Evolutionary conservation across 2,329 filamentous ascomycete species (phyloP).

Genomic region (Dryadomyces sulphureus): DNA sequence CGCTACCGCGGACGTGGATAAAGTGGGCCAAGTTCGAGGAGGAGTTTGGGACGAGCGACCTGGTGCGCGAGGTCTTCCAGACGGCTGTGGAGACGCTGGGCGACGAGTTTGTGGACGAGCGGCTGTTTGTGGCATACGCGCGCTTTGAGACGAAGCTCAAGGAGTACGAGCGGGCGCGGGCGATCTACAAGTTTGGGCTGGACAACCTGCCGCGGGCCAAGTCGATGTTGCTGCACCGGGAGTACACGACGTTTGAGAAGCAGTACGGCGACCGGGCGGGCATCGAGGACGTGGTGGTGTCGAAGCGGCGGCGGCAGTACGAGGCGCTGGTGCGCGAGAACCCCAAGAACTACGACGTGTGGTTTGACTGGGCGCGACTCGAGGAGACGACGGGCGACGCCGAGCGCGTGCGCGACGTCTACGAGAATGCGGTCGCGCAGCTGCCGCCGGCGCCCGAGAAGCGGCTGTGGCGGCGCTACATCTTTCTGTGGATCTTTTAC

Average conservation of each 20-base stretch:
- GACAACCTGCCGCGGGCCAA: slow-evolving; percentile 82
- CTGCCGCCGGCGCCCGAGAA: slow-evolving; percentile 93
- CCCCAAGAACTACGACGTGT: slow-evolving; percentile 89
- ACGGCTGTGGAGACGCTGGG: slow-evolving; percentile 77
- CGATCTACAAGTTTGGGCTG: slow-evolving; percentile 93
- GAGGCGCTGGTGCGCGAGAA: slow-evolving; percentile 91
- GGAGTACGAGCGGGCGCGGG: slow-evolving; percentile 82
- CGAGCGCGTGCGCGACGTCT: slow-evolving; percentile 78
- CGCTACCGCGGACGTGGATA: slow-evolving; percentile 93
- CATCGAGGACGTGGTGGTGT: slow-evolving; percentile 89
- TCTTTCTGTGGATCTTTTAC: slow-evolving; percentile 97
- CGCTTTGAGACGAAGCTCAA: slow-evolving; percentile 88
- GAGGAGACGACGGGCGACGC: slow-evolving; percentile 75
- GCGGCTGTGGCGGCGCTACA: slow-evolving; percentile 91
- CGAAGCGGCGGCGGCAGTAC: slow-evolving; percentile 83
- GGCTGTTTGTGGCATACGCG: slow-evolving; percentile 90
- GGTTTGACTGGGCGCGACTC: slow-evolving; percentile 88
- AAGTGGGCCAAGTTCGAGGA: slow-evolving; percentile 98
- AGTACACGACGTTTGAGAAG: slow-evolving; percentile 96
- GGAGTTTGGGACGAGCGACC: slow-evolving; percentile 79
- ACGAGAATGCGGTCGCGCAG: slow-evolving; percentile 90
- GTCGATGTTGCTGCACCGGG: slow-evolving; percentile 73
- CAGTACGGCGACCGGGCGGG: slow-evolving; percentile 90
- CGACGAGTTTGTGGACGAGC: slow-evolving; percentile 92
- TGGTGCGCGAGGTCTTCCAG: slow-evolving; percentile 85